phyloP scores from a whole-genome alignment of 306 rosid genomes.

The Ceratonia siliqua region DNA sequence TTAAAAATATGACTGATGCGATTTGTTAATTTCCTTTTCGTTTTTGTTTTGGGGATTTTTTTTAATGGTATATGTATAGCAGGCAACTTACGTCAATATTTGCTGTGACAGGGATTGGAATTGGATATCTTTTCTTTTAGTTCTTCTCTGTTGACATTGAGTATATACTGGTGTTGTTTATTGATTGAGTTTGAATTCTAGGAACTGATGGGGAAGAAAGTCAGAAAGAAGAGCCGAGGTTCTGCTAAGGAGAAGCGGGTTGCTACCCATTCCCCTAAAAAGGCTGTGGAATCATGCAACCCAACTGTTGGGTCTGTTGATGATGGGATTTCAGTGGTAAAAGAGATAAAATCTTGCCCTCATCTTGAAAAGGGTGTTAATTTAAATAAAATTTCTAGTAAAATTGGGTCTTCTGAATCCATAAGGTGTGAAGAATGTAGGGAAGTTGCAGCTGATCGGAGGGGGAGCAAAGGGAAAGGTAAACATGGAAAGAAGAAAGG shows the following conservation, averaged over 20 bases:
- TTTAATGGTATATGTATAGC: background rate
- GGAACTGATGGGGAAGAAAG: constrained; percentile 79
- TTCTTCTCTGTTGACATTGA: background rate
- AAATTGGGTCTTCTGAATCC: constrained; percentile 50
- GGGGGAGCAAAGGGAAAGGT: constrained; percentile 63
- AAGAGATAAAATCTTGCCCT: constrained; percentile 61
- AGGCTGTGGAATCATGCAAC: constrained; percentile 33
- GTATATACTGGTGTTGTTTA: constrained; percentile 23
- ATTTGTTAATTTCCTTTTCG: background rate
- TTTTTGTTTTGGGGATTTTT: too few relatives aligned
- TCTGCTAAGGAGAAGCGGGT: constrained; percentile 55
- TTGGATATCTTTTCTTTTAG: constrained; percentile 4
- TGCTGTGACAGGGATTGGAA: background rate
- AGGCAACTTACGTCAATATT: background rate
- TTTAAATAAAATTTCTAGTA: constrained; percentile 53
- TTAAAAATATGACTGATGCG: background rate
- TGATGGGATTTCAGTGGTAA: constrained; percentile 46
- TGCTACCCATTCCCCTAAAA: constrained; percentile 36
- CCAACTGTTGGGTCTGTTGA: constrained; percentile 42
- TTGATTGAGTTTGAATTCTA: constrained; percentile 47
- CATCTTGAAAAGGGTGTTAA: constrained; percentile 76
- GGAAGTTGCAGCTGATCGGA: constrained; percentile 61
- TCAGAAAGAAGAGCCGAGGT: constrained; percentile 62
- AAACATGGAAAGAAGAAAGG: constrained; percentile 80
- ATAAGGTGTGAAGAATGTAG: constrained; percentile 78